Base-by-base conservation (phyloP, 345 rosid genomes). In the Euphorbia tirucalli region DNA sequence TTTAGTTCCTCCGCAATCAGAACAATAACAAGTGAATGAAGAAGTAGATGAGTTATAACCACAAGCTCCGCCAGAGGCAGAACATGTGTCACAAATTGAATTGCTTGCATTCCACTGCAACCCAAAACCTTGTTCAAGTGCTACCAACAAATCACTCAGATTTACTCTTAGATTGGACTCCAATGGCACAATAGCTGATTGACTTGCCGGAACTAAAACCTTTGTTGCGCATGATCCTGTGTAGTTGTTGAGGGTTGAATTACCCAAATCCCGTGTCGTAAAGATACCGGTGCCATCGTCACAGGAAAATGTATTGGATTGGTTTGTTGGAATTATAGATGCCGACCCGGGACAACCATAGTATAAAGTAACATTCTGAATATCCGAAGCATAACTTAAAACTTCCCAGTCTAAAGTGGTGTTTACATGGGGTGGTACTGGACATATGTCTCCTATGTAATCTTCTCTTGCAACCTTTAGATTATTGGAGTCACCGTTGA, bases 381-480 rank as follows among this genome's bases (percentile, higher is more conserved):
- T 56, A 57, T 13, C 25, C 0, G 75, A 19, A 16, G 28, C 21
- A 0, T 61, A 18, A 8, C 1, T 15, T 44, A 80, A 71, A 4
- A 63, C 2, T 3, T 0, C 31, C 52, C 25, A 2, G 35, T 54
- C 2, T 27, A 81, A 63, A 6, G 74, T 6, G 2, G 39, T 65
- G 74, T 76, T 65, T 21, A 0, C 0, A 1, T 39, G 71, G 5
- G 14, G 0, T 1, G 14, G 0, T 1, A 14, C 1, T 0, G 83
- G 81, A 76, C 92, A 86, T 0, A 54, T 0, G 46, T 0, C 0
- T 0, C 37, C 5, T 0, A 27, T 0, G 57, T 77, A 84, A 43
- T 88, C 85, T 0, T 25, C 11, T 70, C 87, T 84, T 0, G 76
- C 72, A 0, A 79, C 67, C 18, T 1, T 18, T 16, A 90, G 56